Base-by-base conservation (phyloP, 2,329 filamentous ascomycete species). In the Fusarium mexicanum region DNA sequence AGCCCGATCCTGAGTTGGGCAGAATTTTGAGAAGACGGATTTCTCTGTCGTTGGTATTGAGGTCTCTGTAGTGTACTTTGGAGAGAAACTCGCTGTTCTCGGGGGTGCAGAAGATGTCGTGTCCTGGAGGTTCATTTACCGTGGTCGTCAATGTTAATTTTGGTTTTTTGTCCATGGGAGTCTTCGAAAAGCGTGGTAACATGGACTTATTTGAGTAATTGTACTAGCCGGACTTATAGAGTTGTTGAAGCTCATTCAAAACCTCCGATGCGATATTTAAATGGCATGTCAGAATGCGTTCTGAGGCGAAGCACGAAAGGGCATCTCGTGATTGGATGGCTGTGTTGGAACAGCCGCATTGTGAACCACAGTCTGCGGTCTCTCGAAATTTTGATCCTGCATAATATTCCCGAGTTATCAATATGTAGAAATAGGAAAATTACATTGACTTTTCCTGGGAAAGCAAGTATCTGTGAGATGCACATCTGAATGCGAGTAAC, bases 81-180 rank as follows among this genome's bases (percentile, higher is more conserved):
- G 40, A 67, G 5, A 57, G 20, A 17, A 73, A 67, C 0, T 37
- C 46, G 7, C 41, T 59, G 11, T 71, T 73, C 17, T 73, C 61
- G 8, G 66, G 71, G 1, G 70, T 73, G 22, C 47, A 67, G 17
- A 73, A 73, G 6, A 73, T 63, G 10, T 73, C 61, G 16, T 71
- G 51, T 3, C 71, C 70, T 1, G 70, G 70, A 1, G 29, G 60
- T 0, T 54, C 26, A 6, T 22, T 26, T 2, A 20, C 5, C 2
- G 13, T 3, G 18, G 18, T 8, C 1, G 18, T 13, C 7, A 1
- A n/a, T 10, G 7, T 4, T 22, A 5, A 16, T 3, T 35, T 2
- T 26, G 3, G 3, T 33, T n/a, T 11, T 24, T 29, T 37, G 8
- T 7, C 5, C 63, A 68, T 67, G 18, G 29, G 6, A 38, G 29